These are phyloP conservation scores for Aspergillus leporis DNA, from an alignment of 495 filamentous ascomycete species.

Conservation along the genomic window DNA sequence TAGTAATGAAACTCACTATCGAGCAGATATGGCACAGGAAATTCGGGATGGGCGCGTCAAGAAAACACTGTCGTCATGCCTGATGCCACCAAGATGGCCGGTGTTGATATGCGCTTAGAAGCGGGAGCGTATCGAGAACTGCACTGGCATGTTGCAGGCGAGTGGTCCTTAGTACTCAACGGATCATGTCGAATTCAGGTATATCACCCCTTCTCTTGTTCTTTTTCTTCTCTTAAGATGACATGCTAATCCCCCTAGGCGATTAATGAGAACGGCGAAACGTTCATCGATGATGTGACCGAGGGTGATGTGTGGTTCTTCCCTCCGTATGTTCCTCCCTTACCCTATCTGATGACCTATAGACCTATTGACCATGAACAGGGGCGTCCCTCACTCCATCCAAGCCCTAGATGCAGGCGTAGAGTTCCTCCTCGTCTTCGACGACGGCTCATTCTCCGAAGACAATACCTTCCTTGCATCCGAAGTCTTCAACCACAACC, in stretches of 20 bases:
- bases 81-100: constrained; percentile 65
- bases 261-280: constrained; percentile 62
- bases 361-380: constrained; percentile 15
- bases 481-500: constrained; percentile 63
- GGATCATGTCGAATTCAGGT: constrained; percentile 59
- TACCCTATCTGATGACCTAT: not conserved
- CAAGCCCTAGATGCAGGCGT: constrained; percentile 64
- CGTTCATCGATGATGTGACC: constrained; percentile 64
- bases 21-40: constrained; percentile 50
- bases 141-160: constrained; percentile 70
- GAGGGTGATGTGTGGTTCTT: constrained; percentile 75
- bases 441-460: constrained; percentile 68
- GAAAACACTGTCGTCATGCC: constrained; percentile 65
- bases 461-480: constrained; percentile 68
- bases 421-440: constrained; percentile 72
- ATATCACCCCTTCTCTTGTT: constrained; percentile 4
- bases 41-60: constrained; percentile 69
- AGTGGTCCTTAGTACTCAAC: constrained; percentile 68
- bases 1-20: constrained; percentile 4
- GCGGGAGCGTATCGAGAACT: constrained; percentile 67
- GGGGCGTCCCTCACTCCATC: constrained; percentile 65
- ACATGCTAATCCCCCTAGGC: constrained; percentile 39
- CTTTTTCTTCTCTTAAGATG: not conserved
- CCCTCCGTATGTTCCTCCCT: constrained; percentile 38
- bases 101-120: constrained; percentile 75